A percentile compares a stretch with the other conserved stretches of the same genome.
These are phyloP conservation scores for Paecilomyces niveus DNA, from an alignment of 2,329 filamentous ascomycete genomes.

Conservation along the genomic window DNA sequence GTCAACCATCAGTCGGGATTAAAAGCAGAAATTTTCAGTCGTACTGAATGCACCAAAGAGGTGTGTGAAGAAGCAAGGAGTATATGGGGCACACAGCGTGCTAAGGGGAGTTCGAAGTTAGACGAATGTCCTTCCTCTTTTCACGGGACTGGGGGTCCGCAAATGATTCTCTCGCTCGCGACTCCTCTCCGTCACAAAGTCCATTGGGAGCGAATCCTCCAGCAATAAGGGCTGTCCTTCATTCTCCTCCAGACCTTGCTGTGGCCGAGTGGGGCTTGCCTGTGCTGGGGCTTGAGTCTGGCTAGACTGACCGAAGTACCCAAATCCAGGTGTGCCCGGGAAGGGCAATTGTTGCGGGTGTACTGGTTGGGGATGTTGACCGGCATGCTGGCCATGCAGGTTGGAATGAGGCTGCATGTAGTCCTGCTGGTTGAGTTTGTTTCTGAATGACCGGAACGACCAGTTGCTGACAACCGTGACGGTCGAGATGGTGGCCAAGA, in stretches of 20 bases:
- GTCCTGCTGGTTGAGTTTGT: slow-evolving; percentile 23
- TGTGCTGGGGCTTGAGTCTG: slow-evolving; percentile 6
- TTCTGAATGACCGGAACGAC: slow-evolving; percentile 50
- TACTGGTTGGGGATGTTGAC: slow-evolving; percentile 14
- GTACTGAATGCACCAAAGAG: neutral
- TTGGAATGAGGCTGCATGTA: slow-evolving; percentile 16
- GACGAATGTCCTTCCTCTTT: slow-evolving; percentile 18
- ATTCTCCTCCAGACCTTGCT: slow-evolving; percentile 11
- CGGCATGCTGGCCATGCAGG: slow-evolving; percentile 16
- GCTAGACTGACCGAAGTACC: slow-evolving; percentile 16
- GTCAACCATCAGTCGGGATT: neutral
- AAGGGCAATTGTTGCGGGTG: slow-evolving; percentile 17
- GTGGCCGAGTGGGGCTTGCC: slow-evolving; percentile 4
- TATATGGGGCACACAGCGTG: neutral
- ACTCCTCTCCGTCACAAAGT: slow-evolving; percentile 23
- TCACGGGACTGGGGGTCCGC: slow-evolving; percentile 32
- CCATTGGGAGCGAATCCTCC: slow-evolving; percentile 21
- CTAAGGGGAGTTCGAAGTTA: neutral
- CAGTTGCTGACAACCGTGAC: slow-evolving; percentile 53
- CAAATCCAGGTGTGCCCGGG: slow-evolving; percentile 19
- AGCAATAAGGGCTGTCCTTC: slow-evolving; percentile 21
- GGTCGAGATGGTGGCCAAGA: slow-evolving; percentile 34
- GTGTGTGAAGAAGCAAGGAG: neutral
- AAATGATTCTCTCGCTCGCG: slow-evolving; percentile 23
- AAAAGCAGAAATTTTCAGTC: neutral